These are phyloP conservation scores for Avena atlantica DNA, from an alignment of 176 grass and related monocot genomes.

Conservation along the genomic window DNA sequence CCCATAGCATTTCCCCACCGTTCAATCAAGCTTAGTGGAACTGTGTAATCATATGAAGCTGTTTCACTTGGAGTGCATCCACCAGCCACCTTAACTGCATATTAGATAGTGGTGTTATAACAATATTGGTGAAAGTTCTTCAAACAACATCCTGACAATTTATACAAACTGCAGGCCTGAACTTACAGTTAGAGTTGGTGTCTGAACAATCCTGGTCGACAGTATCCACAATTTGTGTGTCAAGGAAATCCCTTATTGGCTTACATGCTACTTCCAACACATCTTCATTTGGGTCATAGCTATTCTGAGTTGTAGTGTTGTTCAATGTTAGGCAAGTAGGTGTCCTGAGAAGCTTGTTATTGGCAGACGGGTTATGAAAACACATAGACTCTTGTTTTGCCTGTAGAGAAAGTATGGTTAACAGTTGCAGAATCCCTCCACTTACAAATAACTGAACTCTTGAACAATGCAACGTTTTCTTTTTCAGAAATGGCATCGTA, in stretches of 20 bases:
- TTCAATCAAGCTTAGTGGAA: slow-evolving; percentile 85
- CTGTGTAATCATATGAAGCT: slow-evolving; percentile 53
- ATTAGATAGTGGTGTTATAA: not conserved
- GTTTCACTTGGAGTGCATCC: slow-evolving; percentile 34
- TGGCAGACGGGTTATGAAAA: slow-evolving; percentile 63
- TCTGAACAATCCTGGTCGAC: slow-evolving; percentile 18
- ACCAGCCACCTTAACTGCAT: slow-evolving; percentile 53
- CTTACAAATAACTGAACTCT: not conserved
- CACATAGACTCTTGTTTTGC: slow-evolving; percentile 71
- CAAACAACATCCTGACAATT: slow-evolving; percentile 24
- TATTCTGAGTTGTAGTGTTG: slow-evolving; percentile 6
- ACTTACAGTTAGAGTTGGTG: slow-evolving; percentile 14
- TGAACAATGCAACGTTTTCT: not conserved
- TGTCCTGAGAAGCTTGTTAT: slow-evolving; percentile 64
- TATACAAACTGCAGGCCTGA: slow-evolving; percentile 30
- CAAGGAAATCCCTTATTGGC: slow-evolving; percentile 70
- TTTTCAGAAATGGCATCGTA: slow-evolving; percentile 4
- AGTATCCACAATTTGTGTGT: slow-evolving; percentile 33
- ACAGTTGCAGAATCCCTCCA: not conserved
- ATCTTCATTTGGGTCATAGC: slow-evolving; percentile 39
- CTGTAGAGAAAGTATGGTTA: slow-evolving; percentile 49
- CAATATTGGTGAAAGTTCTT: slow-evolving; percentile 8
- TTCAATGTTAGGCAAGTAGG: slow-evolving; percentile 44
- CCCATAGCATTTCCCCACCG: slow-evolving; percentile 98
- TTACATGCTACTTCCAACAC: slow-evolving; percentile 55